Base-by-base conservation (phyloP, 2,329 filamentous ascomycete genomes). In the Paramyrothecium sp. region DNA sequence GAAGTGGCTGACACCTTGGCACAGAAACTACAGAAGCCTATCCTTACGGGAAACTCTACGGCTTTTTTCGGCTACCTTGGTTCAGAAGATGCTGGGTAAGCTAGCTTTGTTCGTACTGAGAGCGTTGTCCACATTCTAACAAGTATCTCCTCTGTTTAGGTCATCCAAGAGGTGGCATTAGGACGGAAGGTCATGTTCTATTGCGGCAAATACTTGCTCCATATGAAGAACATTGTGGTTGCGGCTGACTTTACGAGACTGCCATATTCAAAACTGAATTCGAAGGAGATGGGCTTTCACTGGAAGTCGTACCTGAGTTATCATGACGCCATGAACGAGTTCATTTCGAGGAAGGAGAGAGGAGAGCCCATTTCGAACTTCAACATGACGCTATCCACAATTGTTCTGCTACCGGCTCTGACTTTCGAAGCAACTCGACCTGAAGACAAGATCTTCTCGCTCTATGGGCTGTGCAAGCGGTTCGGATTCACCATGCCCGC, bases 11-110 rank as follows among this genome's bases (percentile, higher is more conserved):
- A 53, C 30, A n/a, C 19, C 4, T 20, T 21, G 16, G 20, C 3
- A 5, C 22, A 53, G 51, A 21, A 22, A 19, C n/a, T 16, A 53
- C 26, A n/a, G 11, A 12, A 3, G 51, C 33, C 3, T 53, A 34
- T 30, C 51, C 51, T 11, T 53, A 53, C 38, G 51, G 51, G n/a
- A 53, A 53, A 20, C 20, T 53, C 26, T 19, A 53, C 16, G 51
- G 51, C 2, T n/a, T 53, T 20, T 53, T 53, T 19, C 51, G 51
- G 3, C 51, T 53, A 11, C 51, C 51, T 10, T 53, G 51, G 51
- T 53, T 53, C 30, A 53, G n/a, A 21, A 26, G 51, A 38, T n/a
- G 17, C 12, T 53, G 51, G 51, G 51, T 53, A 53, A 8, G 33
- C 21, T 30, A 17, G 10, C 51, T n/a, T 33, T 26, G 17, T 3